Percentiles rank a stretch among this genome's conserved stretches.
Conservation (phyloP, 179 eudicot genomes). For the Vitellaria paradoxa region DNA sequence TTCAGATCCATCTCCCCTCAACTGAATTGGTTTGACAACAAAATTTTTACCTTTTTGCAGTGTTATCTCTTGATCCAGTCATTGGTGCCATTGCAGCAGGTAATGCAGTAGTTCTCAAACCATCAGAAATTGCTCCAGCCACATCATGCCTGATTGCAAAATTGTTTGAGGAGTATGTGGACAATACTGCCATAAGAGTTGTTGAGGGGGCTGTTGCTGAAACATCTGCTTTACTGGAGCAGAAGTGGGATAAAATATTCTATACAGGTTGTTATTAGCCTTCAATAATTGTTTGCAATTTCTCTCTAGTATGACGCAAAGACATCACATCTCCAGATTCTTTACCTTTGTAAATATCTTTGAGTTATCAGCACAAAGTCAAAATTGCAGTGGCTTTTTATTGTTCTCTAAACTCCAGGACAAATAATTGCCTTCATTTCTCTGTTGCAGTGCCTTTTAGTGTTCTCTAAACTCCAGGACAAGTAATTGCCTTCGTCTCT, state of each 20-base stretch:
- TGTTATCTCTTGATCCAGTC: conserved; percentile 79
- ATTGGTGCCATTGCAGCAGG: conserved; percentile 94
- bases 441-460: too few species aligned
- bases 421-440: too few species aligned
- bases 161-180: conserved; percentile 58
- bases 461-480: too few species aligned
- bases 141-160: conserved; percentile 60
- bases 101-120: conserved; percentile 76
- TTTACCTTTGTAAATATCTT: conserved; percentile 5
- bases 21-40: background rate
- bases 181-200: conserved; percentile 59
- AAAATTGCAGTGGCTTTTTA: too few species aligned
- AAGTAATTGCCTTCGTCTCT: too few species aligned
- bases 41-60: conserved; percentile 31
- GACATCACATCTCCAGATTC: background rate
- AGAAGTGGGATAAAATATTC: conserved; percentile 88
- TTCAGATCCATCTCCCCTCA: background rate
- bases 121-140: conserved; percentile 83
- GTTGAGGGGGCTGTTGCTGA: conserved; percentile 79
- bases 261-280: conserved; percentile 62
- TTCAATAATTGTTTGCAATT: background rate
- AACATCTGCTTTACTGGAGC: conserved; percentile 82
- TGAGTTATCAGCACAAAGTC: background rate
- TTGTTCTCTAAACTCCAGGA: too few species aligned
- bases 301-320: background rate